Evolutionary conservation across 2,329 filamentous ascomycete genomes (phyloP).

Genomic region (Clarireedia monteithiana): DNA sequence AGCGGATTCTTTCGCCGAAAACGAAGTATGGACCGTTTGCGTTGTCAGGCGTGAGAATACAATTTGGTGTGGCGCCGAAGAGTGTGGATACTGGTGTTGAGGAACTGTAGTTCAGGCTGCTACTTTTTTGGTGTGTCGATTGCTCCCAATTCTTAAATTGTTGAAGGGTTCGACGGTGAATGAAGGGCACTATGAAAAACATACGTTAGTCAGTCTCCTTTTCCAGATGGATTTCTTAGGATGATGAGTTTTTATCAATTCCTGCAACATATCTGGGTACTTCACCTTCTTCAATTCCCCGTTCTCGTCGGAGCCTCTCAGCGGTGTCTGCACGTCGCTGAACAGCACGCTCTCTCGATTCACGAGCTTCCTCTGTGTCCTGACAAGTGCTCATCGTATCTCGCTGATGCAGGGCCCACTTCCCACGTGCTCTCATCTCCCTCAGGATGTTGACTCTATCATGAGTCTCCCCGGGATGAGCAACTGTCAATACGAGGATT

Average conservation of each 20-base stretch:
- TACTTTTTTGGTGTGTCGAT: neutral
- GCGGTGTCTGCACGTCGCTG: neutral
- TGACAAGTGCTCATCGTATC: conserved; percentile 9
- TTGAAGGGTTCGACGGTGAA: conserved; percentile 6
- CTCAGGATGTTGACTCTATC: conserved; percentile 8
- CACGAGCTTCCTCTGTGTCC: conserved; percentile 5
- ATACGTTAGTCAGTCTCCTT: neutral
- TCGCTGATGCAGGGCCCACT: conserved; percentile 4
- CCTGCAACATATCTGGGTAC: neutral
- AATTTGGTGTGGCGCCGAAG: conserved; percentile 38
- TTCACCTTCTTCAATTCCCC: neutral
- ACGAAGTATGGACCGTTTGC: conserved; percentile 45
- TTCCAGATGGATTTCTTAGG: neutral
- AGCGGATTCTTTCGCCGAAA: conserved; percentile 32
- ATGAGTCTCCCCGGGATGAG: conserved; percentile 24
- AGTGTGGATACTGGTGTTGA: conserved; percentile 9
- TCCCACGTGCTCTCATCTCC: conserved; percentile 12
- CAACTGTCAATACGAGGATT: conserved; percentile 1
- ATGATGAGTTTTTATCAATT: neutral
- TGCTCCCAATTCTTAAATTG: conserved; percentile 8
- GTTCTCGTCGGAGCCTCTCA: conserved; percentile 7
- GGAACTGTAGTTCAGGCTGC: conserved; percentile 4
- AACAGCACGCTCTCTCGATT: conserved; percentile 6
- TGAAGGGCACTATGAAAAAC: neutral
- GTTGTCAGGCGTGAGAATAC: conserved; percentile 43